Base-by-base conservation (phyloP, 2,329 filamentous ascomycete species). In the Aureobasidium zeae region DNA sequence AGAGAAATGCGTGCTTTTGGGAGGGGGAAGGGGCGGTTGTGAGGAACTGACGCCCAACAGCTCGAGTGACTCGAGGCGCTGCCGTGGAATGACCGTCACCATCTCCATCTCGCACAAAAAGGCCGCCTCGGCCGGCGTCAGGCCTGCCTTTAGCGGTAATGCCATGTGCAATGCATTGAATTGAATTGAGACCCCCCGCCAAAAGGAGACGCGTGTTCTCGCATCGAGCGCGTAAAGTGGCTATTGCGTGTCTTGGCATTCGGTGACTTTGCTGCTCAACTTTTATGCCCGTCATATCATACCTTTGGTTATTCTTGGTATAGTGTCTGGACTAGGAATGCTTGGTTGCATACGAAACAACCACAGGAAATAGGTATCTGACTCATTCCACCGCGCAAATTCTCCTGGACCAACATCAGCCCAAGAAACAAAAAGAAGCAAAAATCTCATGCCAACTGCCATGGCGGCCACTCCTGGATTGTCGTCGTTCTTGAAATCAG, bases 21-120 rank as follows among this genome's bases (percentile, higher is more conserved):
- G 24, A 16, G 12, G 34, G 37, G 19, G 11, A 13, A 24, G 50
- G 26, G 26, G 49, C 55, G 41, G 48, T 55, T 54, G 47, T n/a
- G n/a, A n/a, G n/a, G n/a, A n/a, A 77, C 82, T 70, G 71, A 96
- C 91, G 52, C 82, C 80, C 44, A 98, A 76, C 49, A 98, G 74
- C 55, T 85, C 74, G 50, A 98, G 83, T 53, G 77, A 78, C 52
- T 95, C 87, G 42, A 98, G 79, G 51, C 84, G 77, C 63, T 96
- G 88, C 43, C 91, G 84, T 25, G 91, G 91, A 37, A 96, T 79
- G 16, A 98, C 76, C 0, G 88, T 95, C 45, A 98, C 83, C 56
- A 86, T 77, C 68, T 96, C 89, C 87, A 95, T 96, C 68, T 98
- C 91, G 64, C 88, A 94, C 20, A 96, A 70, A 59, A 96, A 98